A percentile compares a stretch with the other conserved stretches of the same genome.
These are phyloP conservation scores for Epithele typhae DNA, from an alignment of 768 basidiomycete genomes.

Conservation along the genomic window DNA sequence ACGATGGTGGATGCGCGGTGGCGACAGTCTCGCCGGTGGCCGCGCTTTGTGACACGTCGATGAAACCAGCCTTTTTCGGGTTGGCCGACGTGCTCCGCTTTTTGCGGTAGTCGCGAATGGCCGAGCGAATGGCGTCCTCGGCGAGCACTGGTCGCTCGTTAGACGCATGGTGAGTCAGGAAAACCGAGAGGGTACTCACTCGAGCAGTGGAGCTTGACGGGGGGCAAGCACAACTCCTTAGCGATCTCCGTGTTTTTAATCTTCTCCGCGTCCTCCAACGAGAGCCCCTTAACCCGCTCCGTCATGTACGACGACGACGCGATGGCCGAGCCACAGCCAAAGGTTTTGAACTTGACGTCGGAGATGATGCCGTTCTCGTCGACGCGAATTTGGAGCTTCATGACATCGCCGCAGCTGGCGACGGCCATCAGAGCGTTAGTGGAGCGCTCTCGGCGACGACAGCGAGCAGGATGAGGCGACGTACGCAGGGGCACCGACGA, in stretches of 20 bases:
- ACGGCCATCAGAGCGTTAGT: slow-evolving; percentile 15
- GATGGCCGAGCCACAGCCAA: slow-evolving; percentile 97
- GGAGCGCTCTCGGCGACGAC: background rate
- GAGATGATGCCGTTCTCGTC: slow-evolving; percentile 92
- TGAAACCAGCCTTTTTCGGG: slow-evolving; percentile 57
- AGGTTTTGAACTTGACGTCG: slow-evolving; percentile 99
- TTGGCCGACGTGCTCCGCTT: slow-evolving; percentile 61
- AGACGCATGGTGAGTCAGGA: slow-evolving; percentile 1
- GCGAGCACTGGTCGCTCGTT: slow-evolving; percentile 69
- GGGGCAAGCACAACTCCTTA: slow-evolving; percentile 91
- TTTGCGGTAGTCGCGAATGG: slow-evolving; percentile 91
- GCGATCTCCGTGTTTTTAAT: slow-evolving; percentile 99
- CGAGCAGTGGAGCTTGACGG: slow-evolving; percentile 94
- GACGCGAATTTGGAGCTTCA: slow-evolving; percentile 99
- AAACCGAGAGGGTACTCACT: slow-evolving; percentile 47
- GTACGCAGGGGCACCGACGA: slow-evolving; percentile 96
- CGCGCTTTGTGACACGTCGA: slow-evolving; percentile 62
- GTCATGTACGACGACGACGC: slow-evolving; percentile 99
- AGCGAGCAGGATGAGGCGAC: slow-evolving; percentile 29
- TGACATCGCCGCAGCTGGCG: slow-evolving; percentile 90
- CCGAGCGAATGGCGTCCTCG: slow-evolving; percentile 97
- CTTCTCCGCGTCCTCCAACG: slow-evolving; percentile 88
- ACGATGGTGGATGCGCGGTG: slow-evolving; percentile 28
- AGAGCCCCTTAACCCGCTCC: slow-evolving; percentile 93
- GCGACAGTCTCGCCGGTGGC: slow-evolving; percentile 51